These are phyloP conservation scores for Zangia roseola DNA, from an alignment of 768 basidiomycete species.

Conservation along the genomic window DNA sequence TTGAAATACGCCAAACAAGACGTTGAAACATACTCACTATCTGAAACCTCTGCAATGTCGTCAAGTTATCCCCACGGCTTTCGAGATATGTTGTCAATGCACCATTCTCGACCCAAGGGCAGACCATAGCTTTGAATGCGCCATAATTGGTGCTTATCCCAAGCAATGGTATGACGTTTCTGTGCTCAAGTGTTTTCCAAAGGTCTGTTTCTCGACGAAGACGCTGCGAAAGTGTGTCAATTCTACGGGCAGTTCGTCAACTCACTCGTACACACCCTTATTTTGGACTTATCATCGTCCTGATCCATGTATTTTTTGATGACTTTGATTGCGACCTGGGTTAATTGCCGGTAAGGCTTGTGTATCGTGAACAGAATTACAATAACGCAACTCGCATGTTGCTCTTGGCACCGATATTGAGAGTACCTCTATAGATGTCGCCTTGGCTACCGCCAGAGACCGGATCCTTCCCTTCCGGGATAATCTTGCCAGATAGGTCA, in stretches of 20 bases:
- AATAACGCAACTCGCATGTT: constrained; percentile 9
- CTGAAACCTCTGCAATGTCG: background rate
- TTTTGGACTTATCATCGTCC: constrained; percentile 11
- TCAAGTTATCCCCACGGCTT: background rate
- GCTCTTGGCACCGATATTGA: constrained; percentile 11
- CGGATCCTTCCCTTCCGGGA: constrained; percentile 6
- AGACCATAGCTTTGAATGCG: too few relatives aligned
- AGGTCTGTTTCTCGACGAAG: constrained; percentile 2
- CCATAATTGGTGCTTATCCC: background rate
- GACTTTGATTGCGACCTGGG: constrained; percentile 1
- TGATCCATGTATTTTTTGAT: constrained; percentile 16
- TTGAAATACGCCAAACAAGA: too few relatives aligned
- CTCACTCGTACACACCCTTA: constrained; percentile 12
- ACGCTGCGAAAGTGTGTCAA: background rate
- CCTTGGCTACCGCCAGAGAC: constrained; percentile 21
- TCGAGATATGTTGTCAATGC: background rate
- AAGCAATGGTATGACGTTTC: background rate
- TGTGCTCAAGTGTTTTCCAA: constrained; percentile 6
- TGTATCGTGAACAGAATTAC: background rate
- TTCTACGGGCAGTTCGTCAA: too few relatives aligned
- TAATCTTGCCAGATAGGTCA: constrained; percentile 15
- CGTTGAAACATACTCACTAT: background rate
- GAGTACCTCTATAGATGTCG: constrained; percentile 19
- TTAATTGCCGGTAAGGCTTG: background rate
- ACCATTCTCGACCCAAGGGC: too few relatives aligned